Evolutionary conservation across 805 yeast species (phyloP), one percentile per base, ranked within the genome.

Genomic region (Tetrapisispora namnaoensis): DNA sequence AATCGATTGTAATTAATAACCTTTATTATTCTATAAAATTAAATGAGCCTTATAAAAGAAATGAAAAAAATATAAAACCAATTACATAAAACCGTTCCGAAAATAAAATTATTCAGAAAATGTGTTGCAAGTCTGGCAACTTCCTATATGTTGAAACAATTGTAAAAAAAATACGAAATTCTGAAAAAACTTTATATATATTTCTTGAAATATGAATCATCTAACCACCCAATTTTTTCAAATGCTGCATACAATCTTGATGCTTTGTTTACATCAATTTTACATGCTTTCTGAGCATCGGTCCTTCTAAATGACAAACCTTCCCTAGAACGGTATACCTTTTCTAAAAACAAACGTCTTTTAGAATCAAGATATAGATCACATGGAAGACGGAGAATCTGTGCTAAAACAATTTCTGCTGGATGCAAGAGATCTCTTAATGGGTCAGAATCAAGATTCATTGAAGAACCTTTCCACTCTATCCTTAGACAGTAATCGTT

Each of bases 381-480:
- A 50, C 88, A 83, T 4, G 96, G 95, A 55, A 90, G 74, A 64
- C 98, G 77, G 61, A 90, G 75, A 16, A 82, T 84, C 16, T 93
- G 83, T 2, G 97, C 97, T 53, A 90, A 72, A 44, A 76, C 73
- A 16, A 83, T 76, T 67, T 90, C 98, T 7, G 96, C 95, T 1
- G 96, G 96, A 66, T 90, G 97, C 55, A 91, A 72, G 59, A 80
- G 76, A 42, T 69, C 69, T 44, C 76, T 66, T 55, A 86, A 75
- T 24, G 95, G 93, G 66, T 91, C 97, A 40, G 67, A 59, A 20
- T 81, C 72, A 48, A 90, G 74, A 65, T 86, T 93, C 96, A 90
- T 89, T 37, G 96, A 93, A 57, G 88, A 95, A 11, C 97, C 98
- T 69, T 90, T 90, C 98, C 98, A 90, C 65, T 91, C 97, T 39